Evolutionary conservation across 78 protist species (phyloP).

Genomic region (Bodo saltans): DNA sequence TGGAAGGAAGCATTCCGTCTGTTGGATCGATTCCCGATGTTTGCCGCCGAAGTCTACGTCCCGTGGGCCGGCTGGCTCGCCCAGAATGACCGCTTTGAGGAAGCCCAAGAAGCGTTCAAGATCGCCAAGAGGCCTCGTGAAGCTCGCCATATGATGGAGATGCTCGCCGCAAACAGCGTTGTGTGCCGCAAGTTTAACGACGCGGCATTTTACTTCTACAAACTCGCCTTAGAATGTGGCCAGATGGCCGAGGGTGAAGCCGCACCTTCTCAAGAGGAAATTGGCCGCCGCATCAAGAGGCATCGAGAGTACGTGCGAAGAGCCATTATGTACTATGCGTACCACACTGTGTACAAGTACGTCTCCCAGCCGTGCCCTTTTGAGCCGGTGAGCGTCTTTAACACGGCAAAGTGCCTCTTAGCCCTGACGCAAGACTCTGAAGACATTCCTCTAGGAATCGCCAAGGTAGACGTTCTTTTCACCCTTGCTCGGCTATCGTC

Average conservation of each 20-base stretch:
- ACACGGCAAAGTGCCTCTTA: conserved; percentile 32
- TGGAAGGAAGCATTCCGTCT: conserved; percentile 68
- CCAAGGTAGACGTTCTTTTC: not conserved
- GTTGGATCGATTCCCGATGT: conserved; percentile 3
- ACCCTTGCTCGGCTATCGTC: conserved; percentile 42
- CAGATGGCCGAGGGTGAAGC: not conserved
- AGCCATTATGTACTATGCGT: conserved; percentile 58
- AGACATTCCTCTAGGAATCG: conserved; percentile 42
- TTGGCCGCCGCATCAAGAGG: not conserved
- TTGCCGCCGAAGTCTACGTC: conserved; percentile 32
- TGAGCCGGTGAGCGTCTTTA: conserved; percentile 26
- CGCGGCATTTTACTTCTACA: conserved; percentile 44
- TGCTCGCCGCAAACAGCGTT: conserved; percentile 49
- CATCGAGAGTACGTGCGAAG: not conserved
- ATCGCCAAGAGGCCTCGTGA: conserved; percentile 37
- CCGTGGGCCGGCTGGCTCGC: conserved; percentile 71
- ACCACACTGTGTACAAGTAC: conserved; percentile 34
- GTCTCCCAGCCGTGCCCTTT: conserved; percentile 36
- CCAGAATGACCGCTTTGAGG: conserved; percentile 50
- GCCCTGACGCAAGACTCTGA: not conserved
- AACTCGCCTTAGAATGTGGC: conserved; percentile 35
- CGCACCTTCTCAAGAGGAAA: not conserved
- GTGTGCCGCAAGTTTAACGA: conserved; percentile 21
- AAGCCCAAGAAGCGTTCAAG: conserved; percentile 58
- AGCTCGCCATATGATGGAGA: conserved; percentile 45